phyloP scores from a whole-genome alignment of 441 rosid genomes.

The Eruca vesicaria region DNA sequence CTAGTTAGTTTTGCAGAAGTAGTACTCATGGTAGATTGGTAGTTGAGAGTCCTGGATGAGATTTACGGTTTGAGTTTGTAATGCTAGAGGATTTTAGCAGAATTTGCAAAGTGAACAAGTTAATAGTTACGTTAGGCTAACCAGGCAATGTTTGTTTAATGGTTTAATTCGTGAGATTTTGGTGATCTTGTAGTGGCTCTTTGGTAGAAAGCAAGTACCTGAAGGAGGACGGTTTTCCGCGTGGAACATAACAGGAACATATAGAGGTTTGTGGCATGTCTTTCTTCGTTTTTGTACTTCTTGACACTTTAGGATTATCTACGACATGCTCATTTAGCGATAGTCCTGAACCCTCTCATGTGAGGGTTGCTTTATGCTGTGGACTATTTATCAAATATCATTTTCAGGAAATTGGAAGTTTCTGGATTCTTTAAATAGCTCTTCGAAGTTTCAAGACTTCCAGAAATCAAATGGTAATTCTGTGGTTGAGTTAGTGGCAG shows the following conservation, averaged over 20 bases:
- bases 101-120: neutral
- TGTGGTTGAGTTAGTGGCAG: slow-evolving; percentile 78
- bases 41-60: neutral
- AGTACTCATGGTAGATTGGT: neutral
- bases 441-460: slow-evolving; percentile 80
- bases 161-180: neutral
- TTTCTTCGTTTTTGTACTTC: slow-evolving; percentile 6
- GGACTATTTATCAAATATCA: neutral
- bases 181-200: slow-evolving; percentile 70
- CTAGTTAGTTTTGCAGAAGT: neutral
- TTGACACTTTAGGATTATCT: neutral
- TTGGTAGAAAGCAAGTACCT: slow-evolving; percentile 67
- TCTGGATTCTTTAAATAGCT: slow-evolving; percentile 73
- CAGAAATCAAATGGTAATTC: slow-evolving; percentile 78
- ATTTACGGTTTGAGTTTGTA: neutral
- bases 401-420: slow-evolving; percentile 84
- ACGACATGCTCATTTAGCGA: neutral
- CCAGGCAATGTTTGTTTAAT: neutral
- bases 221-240: slow-evolving; percentile 69
- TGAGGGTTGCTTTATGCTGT: neutral
- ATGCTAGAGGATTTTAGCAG: slow-evolving; percentile 1
- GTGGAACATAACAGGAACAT: slow-evolving; percentile 99
- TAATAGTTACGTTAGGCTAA: neutral
- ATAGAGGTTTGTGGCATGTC: slow-evolving; percentile 69
- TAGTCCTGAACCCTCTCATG: neutral